phyloP scores from a whole-genome alignment of 331 rosid species.

The Acacia concinna region DNA sequence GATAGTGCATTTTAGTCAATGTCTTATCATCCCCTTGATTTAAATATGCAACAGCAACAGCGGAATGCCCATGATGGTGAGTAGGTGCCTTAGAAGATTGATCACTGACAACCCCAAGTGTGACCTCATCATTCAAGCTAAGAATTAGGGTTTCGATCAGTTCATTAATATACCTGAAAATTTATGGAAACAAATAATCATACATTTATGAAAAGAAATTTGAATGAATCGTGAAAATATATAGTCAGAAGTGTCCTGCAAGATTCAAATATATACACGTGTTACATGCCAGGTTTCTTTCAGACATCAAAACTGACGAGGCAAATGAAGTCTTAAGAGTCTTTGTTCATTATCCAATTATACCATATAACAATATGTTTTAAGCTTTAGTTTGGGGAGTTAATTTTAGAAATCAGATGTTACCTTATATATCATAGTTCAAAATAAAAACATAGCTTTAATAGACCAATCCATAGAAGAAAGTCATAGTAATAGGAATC shows the following conservation, averaged over 20 bases:
- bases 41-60: neutral
- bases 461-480: conserved; percentile 9
- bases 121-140: conserved; percentile 47
- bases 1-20: neutral
- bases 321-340: neutral
- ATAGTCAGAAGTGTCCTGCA: neutral
- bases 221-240: conserved; percentile 5
- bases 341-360: neutral
- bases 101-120: conserved; percentile 37
- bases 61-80: conserved; percentile 39
- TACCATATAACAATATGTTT: conserved; percentile 9
- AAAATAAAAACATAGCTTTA: neutral
- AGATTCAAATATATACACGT: neutral
- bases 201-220: conserved; percentile 22
- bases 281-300: neutral
- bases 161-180: conserved; percentile 82
- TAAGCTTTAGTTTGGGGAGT: neutral
- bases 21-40: neutral
- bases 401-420: neutral
- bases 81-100: conserved; percentile 43
- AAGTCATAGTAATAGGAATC: neutral
- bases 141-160: conserved; percentile 70
- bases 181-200: neutral
- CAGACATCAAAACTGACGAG: conserved; percentile 12
- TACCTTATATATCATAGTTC: neutral